Base-by-base conservation (phyloP, 805 yeast species). In the Wickerhamomyces ciferrii region DNA sequence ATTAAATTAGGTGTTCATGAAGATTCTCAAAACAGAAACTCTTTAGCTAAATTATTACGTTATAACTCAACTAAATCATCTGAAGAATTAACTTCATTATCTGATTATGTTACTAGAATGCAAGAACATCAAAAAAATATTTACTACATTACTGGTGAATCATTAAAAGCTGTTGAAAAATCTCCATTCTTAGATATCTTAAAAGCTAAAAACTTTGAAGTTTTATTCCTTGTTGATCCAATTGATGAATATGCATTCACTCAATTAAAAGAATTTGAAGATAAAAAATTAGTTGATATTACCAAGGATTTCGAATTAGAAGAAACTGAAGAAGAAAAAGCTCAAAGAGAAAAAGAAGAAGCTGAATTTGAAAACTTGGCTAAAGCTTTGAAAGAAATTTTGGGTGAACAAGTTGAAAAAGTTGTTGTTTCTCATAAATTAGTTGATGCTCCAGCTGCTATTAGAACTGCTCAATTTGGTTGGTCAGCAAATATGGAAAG, bases 401-500 rank as follows among this genome's bases (percentile, higher is more conserved):
- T 94, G 65, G 99, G 98, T 68, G 99, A 94, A 65, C 92, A 88
- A 77, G 98, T 94, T 65, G 99, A 94, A 81, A 94, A 94, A 81
- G 99, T 95, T 74, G 90, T 91, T 68, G 97, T 94, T 56, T 90
- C 98, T 56, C 95, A 92, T 78, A 90, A 89, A 76, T 83, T 94
- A 68, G 89, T 91, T 63, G 97, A 91, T 67, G 91, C 98, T 49
- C 99, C 99, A 72, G 99, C 99, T 71, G 99, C 99, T 62, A 94
- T 94, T 71, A 90, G 99, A 83, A 94, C 99, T 60, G 98, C 97
- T 61, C 98, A 94, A 79, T 94, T 94, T 72, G 99, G 99, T 72
- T 94, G 99, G 99, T 94, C 99, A 60, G 99, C 99, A 66, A 94
- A 94, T 82, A 94, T 94, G 99, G 99, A 94, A 81, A 92, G 99